Conservation (phyloP, 169 alveolate genomes). For the Amoebophrya sp. region DNA sequence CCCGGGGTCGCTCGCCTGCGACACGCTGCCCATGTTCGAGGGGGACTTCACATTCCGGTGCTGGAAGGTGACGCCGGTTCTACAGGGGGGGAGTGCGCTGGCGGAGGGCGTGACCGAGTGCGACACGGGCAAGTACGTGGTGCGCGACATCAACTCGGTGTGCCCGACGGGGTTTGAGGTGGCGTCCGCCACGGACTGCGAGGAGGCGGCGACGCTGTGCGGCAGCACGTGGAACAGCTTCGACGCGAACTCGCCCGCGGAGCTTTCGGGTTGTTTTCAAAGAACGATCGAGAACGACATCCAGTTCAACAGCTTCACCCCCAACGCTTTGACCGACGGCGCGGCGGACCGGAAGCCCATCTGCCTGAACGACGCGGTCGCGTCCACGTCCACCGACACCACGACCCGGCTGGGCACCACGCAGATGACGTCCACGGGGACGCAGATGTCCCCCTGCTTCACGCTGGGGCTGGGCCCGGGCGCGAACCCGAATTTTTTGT, state of each 20-base stretch:
- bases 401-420: neutral
- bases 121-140: neutral
- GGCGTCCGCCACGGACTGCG: neutral
- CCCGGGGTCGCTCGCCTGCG: neutral
- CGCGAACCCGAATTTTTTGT: neutral
- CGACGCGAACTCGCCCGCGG: neutral
- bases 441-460: neutral
- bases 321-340: neutral
- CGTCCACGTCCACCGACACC: neutral
- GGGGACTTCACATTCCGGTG: slow-evolving; percentile 1
- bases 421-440: neutral
- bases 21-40: neutral
- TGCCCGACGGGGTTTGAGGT: neutral
- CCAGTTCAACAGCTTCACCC: neutral
- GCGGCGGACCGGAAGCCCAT: neutral
- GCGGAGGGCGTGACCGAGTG: neutral
- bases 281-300: neutral
- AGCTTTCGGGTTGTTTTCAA: neutral
- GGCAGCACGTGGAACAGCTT: neutral
- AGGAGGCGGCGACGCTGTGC: neutral
- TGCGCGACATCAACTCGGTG: neutral
- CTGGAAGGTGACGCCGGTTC: neutral
- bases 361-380: neutral
- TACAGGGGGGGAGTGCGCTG: neutral
- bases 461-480: neutral